Conservation (phyloP, 2,329 filamentous ascomycete genomes). For the Biscogniauxia sp. region DNA sequence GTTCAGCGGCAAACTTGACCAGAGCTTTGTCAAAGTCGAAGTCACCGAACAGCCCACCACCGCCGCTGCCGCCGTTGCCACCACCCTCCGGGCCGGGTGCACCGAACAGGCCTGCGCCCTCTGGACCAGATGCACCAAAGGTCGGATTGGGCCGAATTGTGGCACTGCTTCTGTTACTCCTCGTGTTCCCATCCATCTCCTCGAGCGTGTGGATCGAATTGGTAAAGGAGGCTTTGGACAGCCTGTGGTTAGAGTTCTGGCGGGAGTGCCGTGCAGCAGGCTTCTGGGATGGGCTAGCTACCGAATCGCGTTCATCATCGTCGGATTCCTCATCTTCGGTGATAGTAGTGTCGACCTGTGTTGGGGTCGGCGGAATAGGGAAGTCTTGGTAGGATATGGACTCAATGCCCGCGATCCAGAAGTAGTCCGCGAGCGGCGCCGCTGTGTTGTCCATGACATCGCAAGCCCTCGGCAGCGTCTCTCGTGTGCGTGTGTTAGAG, state of each 20-base stretch:
- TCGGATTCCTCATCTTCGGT: constrained; percentile 61
- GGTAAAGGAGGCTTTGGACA: constrained; percentile 52
- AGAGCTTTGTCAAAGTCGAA: constrained; percentile 94
- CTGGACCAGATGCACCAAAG: constrained; percentile 30
- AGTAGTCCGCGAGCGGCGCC: constrained; percentile 69
- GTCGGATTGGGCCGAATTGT: constrained; percentile 53
- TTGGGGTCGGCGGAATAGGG: constrained; percentile 36
- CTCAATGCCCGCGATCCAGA: constrained; percentile 73
- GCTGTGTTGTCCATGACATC: constrained; percentile 59
- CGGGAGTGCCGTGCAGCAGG: constrained; percentile 56
- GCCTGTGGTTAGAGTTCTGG: constrained; percentile 57
- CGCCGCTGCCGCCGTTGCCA: too few species aligned
- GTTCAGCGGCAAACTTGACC: constrained; percentile 91
- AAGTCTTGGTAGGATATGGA: constrained; percentile 63
- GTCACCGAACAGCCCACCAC: constrained; percentile 49
- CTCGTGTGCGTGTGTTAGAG: constrained; percentile 3
- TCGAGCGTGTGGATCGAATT: constrained; percentile 56
- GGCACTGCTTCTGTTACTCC: constrained; percentile 64
- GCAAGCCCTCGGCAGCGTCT: constrained; percentile 22
- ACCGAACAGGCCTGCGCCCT: constrained; percentile 7
- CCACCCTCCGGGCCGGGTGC: too few species aligned
- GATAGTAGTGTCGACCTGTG: constrained; percentile 56
- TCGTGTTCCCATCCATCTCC: constrained; percentile 56
- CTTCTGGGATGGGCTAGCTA: constrained; percentile 33
- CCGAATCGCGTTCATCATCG: constrained; percentile 34